These are phyloP conservation scores for Arabidopsis arenosa DNA, from an alignment of 345 rosid genomes.

Conservation along the genomic window DNA sequence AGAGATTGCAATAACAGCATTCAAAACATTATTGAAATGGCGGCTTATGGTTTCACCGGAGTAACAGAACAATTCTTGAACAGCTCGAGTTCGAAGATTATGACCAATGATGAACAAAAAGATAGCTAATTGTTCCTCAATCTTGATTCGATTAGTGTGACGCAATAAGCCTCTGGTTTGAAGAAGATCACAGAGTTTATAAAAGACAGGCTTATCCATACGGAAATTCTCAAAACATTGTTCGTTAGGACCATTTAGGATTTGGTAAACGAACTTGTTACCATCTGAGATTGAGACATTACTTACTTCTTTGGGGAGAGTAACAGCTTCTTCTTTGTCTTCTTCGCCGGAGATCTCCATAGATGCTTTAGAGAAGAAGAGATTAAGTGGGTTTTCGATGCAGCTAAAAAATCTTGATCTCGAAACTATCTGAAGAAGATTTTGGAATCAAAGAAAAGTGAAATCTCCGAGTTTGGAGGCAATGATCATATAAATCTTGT, in stretches of 20 bases:
- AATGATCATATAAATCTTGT: background rate
- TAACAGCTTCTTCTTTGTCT: constrained; percentile 51
- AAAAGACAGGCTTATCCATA: constrained; percentile 87
- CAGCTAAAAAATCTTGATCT: constrained; percentile 1
- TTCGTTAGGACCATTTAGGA: constrained; percentile 68
- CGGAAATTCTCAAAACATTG: constrained; percentile 79
- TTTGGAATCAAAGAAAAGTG: background rate
- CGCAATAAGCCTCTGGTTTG: constrained; percentile 78
- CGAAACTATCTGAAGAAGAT: background rate
- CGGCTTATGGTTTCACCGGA: constrained; percentile 96
- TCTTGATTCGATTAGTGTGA: constrained; percentile 88
- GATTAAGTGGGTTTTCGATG: background rate
- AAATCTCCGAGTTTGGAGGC: background rate
- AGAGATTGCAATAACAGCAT: constrained; percentile 75
- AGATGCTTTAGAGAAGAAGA: background rate
- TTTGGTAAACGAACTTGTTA: constrained; percentile 78
- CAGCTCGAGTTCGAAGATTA: constrained; percentile 86
- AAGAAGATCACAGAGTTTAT: constrained; percentile 76
- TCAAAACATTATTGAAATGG: constrained; percentile 90
- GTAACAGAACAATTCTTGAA: constrained; percentile 73
- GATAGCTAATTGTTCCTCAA: constrained; percentile 90
- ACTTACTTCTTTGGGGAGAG: constrained; percentile 54
- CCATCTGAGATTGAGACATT: constrained; percentile 50
- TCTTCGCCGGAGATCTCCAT: constrained; percentile 73
- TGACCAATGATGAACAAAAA: constrained; percentile 87